Conservation (phyloP, 345 rosid genomes). For the Excoecaria agallocha region DNA sequence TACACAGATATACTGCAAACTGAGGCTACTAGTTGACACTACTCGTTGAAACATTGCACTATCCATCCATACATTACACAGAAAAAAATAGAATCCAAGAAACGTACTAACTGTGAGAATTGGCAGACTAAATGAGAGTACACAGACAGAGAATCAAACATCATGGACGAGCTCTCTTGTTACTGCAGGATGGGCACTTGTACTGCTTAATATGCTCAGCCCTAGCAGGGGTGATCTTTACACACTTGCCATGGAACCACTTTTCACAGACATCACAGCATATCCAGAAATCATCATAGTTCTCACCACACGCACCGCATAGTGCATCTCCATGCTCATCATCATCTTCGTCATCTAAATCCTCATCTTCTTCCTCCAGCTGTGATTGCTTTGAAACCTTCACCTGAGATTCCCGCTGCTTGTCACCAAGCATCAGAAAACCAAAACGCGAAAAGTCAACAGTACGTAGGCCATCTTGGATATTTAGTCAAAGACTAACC, state of each 20-base stretch:
- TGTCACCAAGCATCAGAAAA: neutral
- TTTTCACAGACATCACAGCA: conserved; percentile 75
- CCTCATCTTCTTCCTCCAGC: conserved; percentile 49
- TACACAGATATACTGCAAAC: conserved; percentile 4
- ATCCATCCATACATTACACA: conserved; percentile 12
- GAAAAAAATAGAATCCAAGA: neutral
- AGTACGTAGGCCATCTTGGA: neutral
- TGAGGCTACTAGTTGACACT: neutral
- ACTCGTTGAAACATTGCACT: neutral
- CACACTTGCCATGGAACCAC: conserved; percentile 91
- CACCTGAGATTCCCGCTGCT: conserved; percentile 41
- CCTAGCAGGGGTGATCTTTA: conserved; percentile 85
- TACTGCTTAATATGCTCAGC: conserved; percentile 94
- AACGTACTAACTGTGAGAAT: neutral
- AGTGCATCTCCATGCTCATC: conserved; percentile 65
- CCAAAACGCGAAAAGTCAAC: neutral
- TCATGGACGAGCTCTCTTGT: conserved; percentile 76
- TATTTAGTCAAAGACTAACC: neutral
- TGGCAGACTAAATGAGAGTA: neutral
- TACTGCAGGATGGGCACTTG: conserved; percentile 94
- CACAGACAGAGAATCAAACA: neutral
- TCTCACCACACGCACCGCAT: conserved; percentile 81
- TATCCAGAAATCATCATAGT: conserved; percentile 89
- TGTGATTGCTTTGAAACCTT: conserved; percentile 40
- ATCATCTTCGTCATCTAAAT: conserved; percentile 55